Percentiles rank a stretch among this genome's conserved stretches.
Conservation (phyloP, 2,329 filamentous ascomycete species). For the Aspergillus sp. region DNA sequence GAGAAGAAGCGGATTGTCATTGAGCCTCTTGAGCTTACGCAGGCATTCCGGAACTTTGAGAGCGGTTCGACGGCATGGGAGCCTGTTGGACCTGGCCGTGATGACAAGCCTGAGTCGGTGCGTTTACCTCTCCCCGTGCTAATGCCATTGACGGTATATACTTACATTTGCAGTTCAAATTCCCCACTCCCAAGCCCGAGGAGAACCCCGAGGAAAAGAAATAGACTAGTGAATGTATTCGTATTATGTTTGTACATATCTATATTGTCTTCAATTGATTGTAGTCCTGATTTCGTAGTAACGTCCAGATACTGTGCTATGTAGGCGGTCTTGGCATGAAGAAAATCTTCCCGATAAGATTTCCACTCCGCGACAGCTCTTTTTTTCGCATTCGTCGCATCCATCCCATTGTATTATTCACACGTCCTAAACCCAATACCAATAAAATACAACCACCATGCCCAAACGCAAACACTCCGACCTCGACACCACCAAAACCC, state of each 20-base stretch:
- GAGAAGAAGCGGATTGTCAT: constrained; percentile 99
- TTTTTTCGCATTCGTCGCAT: too few relatives aligned
- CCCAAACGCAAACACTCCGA: constrained; percentile 37
- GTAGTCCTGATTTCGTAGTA: not conserved
- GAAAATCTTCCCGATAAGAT: too few relatives aligned
- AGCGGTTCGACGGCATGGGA: constrained; percentile 70
- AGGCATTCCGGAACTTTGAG: constrained; percentile 98
- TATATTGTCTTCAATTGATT: constrained; percentile 20
- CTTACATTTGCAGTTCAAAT: constrained; percentile 60
- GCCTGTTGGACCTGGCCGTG: constrained; percentile 63
- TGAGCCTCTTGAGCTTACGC: constrained; percentile 93
- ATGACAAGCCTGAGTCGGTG: constrained; percentile 68
- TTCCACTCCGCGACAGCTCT: too few relatives aligned
- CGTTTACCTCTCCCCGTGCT: constrained; percentile 20
- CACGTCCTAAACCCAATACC: too few relatives aligned
- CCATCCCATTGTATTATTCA: too few relatives aligned
- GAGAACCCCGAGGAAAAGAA: constrained; percentile 89
- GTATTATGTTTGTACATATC: constrained; percentile 32
- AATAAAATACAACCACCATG: constrained; percentile 17
- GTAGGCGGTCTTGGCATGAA: not conserved
- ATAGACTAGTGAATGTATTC: constrained; percentile 46
- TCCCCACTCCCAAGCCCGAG: constrained; percentile 93
- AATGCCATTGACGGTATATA: not conserved
- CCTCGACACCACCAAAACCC: constrained; percentile 10
- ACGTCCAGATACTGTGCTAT: too few relatives aligned